These are phyloP conservation scores for Myriosclerotinia scirpicola DNA, from an alignment of 2,329 filamentous ascomycete genomes.

Conservation along the genomic window DNA sequence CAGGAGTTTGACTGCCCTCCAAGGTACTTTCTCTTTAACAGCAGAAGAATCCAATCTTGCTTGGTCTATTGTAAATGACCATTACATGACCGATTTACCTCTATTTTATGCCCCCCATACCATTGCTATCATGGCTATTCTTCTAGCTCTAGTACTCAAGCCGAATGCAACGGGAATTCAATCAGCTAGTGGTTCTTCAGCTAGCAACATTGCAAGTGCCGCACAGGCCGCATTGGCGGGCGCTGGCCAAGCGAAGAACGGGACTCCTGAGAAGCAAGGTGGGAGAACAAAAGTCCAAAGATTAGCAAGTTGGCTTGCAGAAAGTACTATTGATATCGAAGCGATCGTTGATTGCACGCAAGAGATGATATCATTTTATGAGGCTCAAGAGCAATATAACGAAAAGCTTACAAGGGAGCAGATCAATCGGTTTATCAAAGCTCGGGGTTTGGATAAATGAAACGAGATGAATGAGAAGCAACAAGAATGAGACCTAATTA, in stretches of 20 bases:
- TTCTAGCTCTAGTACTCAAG: constrained; percentile 66
- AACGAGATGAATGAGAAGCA: neutral
- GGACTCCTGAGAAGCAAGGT: constrained; percentile 30
- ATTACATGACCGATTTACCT: constrained; percentile 69
- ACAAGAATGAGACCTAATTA: neutral
- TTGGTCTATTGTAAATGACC: constrained; percentile 72
- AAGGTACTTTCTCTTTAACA: constrained; percentile 57
- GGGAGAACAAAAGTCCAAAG: constrained; percentile 47
- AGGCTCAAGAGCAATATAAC: constrained; percentile 46
- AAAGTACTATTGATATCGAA: constrained; percentile 68
- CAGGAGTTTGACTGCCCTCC: constrained; percentile 63
- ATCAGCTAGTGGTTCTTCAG: constrained; percentile 44
- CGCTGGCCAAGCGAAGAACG: constrained; percentile 33
- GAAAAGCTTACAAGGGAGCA: constrained; percentile 42
- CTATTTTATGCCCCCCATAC: constrained; percentile 68
- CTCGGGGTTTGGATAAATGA: constrained; percentile 41
- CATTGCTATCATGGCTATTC: constrained; percentile 68
- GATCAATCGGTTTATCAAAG: constrained; percentile 43
- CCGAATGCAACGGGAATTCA: constrained; percentile 51
- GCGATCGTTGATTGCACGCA: constrained; percentile 69
- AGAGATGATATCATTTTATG: constrained; percentile 71
- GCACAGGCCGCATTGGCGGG: constrained; percentile 40
- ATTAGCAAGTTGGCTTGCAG: constrained; percentile 66
- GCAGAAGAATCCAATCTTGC: constrained; percentile 65
- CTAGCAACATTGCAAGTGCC: constrained; percentile 40